Evolutionary conservation across 2,329 filamentous ascomycete genomes (phyloP).

Genomic region (Plectosphaerella sp.): DNA sequence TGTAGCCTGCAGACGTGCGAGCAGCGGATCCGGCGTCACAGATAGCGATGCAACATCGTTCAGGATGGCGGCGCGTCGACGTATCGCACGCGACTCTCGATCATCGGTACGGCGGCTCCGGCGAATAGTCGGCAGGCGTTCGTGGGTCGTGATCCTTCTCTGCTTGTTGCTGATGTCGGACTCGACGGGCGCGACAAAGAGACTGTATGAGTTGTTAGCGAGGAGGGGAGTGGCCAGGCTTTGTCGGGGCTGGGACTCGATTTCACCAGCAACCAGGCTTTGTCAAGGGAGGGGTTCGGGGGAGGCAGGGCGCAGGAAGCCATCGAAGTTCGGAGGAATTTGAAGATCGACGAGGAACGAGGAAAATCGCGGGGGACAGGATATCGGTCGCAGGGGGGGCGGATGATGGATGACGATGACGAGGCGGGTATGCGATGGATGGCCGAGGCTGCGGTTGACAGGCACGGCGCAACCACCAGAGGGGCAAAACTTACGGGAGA

Average conservation of each 20-base stretch:
- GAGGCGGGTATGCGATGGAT: slow-evolving; percentile 5
- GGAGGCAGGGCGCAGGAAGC: not conserved
- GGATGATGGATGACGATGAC: not conserved
- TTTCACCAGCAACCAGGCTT: no score
- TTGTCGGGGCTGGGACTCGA: no score
- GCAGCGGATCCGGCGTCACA: no score
- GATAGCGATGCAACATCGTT: not conserved
- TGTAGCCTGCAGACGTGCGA: no score
- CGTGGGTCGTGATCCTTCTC: slow-evolving; percentile 16
- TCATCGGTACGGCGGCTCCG: slow-evolving; percentile 26
- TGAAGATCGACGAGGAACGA: slow-evolving; percentile 2
- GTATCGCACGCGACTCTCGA: slow-evolving; percentile 25
- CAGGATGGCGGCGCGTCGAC: slow-evolving; percentile 16
- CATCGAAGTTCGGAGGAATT: slow-evolving; percentile 7
- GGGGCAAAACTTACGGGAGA: slow-evolving; percentile 37
- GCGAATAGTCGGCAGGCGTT: slow-evolving; percentile 29
- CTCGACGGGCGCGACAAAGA: slow-evolving; percentile 42
- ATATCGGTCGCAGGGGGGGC: not conserved
- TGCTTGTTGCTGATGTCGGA: slow-evolving; percentile 34
- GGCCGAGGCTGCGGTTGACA: slow-evolving; percentile 9
- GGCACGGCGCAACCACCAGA: slow-evolving; percentile 6
- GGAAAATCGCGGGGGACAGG: not conserved
- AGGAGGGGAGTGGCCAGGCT: slow-evolving; percentile 1
- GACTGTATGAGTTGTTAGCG: slow-evolving; percentile 23
- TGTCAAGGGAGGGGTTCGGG: no score